A percentile compares a stretch with the other conserved stretches of the same genome.
phyloP scores from a whole-genome alignment of 257 asterid genomes.

The Nicotiana sylvestris region DNA sequence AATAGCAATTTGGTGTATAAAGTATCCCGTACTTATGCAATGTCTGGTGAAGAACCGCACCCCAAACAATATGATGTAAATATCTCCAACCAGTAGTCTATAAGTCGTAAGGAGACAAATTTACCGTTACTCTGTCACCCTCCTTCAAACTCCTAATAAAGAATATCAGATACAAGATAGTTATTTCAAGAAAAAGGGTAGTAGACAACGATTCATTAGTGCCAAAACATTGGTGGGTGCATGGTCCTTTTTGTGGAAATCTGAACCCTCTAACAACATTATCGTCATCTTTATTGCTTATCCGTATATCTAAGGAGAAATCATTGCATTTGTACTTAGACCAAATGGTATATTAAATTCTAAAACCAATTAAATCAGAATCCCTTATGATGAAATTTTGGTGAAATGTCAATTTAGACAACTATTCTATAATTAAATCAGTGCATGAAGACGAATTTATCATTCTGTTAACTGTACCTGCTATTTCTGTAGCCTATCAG shows the following conservation, averaged over 20 bases:
- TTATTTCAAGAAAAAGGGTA: background rate
- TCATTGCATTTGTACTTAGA: background rate
- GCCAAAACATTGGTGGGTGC: background rate
- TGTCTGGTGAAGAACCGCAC: accelerated
- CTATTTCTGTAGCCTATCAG: background rate
- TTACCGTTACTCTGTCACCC: accelerated
- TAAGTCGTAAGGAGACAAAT: accelerated
- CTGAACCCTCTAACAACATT: background rate
- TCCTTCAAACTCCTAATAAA: no score
- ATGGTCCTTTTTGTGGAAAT: background rate
- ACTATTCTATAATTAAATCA: background rate
- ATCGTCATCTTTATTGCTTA: background rate
- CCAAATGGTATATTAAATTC: background rate
- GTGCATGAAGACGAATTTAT: conserved; percentile 1
- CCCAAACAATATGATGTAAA: no score
- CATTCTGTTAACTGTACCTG: background rate
- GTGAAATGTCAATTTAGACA: conserved; percentile 3
- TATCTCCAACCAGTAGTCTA: accelerated
- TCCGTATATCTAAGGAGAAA: background rate
- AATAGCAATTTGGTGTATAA: no score
- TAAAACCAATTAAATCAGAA: background rate
- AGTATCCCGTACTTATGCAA: no score
- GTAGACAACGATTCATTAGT: background rate
- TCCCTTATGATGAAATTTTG: background rate
- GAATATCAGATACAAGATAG: no score